Percentiles rank a stretch among this genome's conserved stretches.
Conservation (phyloP, 2,329 filamentous ascomycete genomes). For the Dactylellina haptotyla region DNA sequence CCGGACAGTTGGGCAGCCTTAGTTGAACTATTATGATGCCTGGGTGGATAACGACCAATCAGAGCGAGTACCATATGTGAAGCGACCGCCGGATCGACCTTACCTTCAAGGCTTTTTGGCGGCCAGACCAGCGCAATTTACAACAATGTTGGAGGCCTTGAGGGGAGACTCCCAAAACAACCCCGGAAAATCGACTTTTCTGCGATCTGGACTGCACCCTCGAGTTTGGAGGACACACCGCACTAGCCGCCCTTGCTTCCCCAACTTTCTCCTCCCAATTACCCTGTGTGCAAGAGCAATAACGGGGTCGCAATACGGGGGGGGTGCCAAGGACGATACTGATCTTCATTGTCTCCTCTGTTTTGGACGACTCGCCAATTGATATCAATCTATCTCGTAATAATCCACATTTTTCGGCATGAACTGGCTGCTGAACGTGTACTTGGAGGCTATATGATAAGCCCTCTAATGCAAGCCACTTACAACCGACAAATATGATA, state of each 20-base stretch:
- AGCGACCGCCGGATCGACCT: background rate
- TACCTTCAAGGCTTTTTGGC: no score
- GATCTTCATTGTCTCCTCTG: slow-evolving; percentile 36
- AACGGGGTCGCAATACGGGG: background rate
- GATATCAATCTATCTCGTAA: slow-evolving; percentile 39
- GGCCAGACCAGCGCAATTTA: no score
- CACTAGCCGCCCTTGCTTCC: slow-evolving; percentile 41
- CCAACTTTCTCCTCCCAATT: slow-evolving; percentile 7
- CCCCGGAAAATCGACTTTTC: no score
- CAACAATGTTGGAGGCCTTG: slow-evolving; percentile 15
- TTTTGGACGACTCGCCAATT: slow-evolving; percentile 19
- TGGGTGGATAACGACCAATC: no score
- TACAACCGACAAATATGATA: no score
- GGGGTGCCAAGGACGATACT: slow-evolving; percentile 20
- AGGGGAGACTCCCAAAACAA: no score
- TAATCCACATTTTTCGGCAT: slow-evolving; percentile 21
- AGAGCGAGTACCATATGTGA: background rate
- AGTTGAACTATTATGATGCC: no score
- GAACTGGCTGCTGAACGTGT: slow-evolving; percentile 12
- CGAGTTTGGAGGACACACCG: no score
- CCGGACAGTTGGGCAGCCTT: no score
- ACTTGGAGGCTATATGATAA: slow-evolving; percentile 30
- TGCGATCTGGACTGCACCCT: slow-evolving; percentile 20
- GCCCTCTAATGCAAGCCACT: slow-evolving; percentile 1
- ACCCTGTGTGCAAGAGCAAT: background rate